Evolutionary conservation across 192 early-diverging fungal species (phyloP).

Genomic region (Mortierella antarctica): DNA sequence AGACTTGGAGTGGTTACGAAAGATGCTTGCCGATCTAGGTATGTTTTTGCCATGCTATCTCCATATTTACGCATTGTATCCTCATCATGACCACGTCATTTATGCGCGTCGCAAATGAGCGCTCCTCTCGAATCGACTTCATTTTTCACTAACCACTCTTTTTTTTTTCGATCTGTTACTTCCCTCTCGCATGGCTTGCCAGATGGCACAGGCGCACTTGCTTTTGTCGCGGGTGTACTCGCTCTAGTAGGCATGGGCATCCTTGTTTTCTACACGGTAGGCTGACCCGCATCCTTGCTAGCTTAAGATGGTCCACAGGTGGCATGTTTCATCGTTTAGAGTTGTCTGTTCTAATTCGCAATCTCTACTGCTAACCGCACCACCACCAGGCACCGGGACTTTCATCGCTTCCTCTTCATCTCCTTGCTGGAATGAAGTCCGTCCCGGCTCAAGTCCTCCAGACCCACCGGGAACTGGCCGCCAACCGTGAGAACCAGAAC

Average conservation of each 20-base stretch:
- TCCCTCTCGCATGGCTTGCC: neutral
- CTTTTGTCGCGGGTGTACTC: slow-evolving; percentile 62
- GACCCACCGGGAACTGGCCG: slow-evolving; percentile 29
- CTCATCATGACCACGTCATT: slow-evolving; percentile 23
- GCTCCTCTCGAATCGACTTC: neutral
- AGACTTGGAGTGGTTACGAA: slow-evolving; percentile 66
- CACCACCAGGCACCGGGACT: slow-evolving; percentile 33
- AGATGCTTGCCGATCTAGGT: slow-evolving; percentile 58
- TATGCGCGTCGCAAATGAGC: neutral
- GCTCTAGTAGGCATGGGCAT: slow-evolving; percentile 63
- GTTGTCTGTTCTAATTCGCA: slow-evolving; percentile 11
- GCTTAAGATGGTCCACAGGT: neutral
- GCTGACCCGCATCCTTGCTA: neutral
- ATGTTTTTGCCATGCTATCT: slow-evolving; percentile 21
- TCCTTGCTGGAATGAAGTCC: slow-evolving; percentile 36
- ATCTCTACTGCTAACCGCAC: neutral
- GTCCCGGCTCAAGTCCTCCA: slow-evolving; percentile 24
- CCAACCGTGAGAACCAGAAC: slow-evolving; percentile 37
- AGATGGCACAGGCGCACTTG: slow-evolving; percentile 49
- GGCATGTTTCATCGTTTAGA: slow-evolving; percentile 1
- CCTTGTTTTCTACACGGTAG: slow-evolving; percentile 67
- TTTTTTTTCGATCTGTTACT: slow-evolving; percentile 2
- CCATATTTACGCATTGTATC: neutral
- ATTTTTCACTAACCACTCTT: slow-evolving; percentile 4
- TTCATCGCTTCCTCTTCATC: slow-evolving; percentile 34